Percentiles rank a stretch among this genome's conserved stretches.
Conservation (phyloP, 495 filamentous ascomycete species). For the Podospora appendiculata region DNA sequence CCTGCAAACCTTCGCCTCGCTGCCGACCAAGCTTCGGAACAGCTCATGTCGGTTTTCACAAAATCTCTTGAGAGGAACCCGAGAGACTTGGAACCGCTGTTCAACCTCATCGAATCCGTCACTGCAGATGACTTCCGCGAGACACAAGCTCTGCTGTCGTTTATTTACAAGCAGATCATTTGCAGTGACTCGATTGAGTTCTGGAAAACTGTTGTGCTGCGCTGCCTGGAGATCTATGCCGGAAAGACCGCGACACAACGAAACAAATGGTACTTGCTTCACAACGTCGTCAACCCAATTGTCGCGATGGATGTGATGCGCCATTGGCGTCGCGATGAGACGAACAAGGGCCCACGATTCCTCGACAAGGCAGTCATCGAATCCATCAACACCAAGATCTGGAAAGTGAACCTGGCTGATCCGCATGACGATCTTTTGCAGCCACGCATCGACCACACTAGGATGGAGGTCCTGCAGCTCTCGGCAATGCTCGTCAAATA, state of each 20-base stretch:
- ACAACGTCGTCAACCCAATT: conserved; percentile 89
- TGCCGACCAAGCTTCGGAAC: conserved; percentile 80
- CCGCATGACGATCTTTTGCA: conserved; percentile 77
- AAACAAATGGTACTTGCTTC: conserved; percentile 88
- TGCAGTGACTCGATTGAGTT: conserved; percentile 80
- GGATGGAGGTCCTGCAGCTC: conserved; percentile 92
- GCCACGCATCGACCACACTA: conserved; percentile 85
- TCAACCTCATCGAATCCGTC: conserved; percentile 72
- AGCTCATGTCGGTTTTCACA: conserved; percentile 79
- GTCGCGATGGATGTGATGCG: conserved; percentile 93
- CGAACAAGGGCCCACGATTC: conserved; percentile 57
- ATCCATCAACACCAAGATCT: conserved; percentile 85
- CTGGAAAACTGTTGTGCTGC: conserved; percentile 74
- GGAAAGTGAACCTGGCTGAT: conserved; percentile 81
- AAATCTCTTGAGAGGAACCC: conserved; percentile 65
- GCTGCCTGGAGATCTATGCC: conserved; percentile 83
- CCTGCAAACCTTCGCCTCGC: conserved; percentile 69
- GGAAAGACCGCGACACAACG: conserved; percentile 69
- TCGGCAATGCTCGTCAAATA: conserved; percentile 94
- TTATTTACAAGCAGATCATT: conserved; percentile 82
- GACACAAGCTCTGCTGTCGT: conserved; percentile 64
- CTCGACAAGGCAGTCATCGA: conserved; percentile 87
- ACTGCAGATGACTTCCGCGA: conserved; percentile 75
- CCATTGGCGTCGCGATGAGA: conserved; percentile 43
- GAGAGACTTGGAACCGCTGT: conserved; percentile 81